Percentiles rank a stretch among this genome's conserved stretches.
These are phyloP conservation scores for Bimuria novae-zelandiae DNA, from an alignment of 2,329 filamentous ascomycete genomes.

Conservation along the genomic window DNA sequence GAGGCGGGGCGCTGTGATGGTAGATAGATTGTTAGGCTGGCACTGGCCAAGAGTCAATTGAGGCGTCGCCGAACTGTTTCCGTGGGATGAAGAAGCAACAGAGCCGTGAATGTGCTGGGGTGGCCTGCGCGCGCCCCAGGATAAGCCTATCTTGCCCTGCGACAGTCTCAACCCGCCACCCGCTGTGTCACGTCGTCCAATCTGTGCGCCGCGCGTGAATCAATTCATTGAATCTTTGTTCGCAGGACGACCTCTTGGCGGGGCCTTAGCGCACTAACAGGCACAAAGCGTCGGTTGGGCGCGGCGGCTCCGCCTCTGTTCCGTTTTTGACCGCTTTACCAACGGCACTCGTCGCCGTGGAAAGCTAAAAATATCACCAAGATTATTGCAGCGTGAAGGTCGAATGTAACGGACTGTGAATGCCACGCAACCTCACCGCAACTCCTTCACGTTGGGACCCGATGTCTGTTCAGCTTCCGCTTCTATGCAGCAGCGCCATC, in stretches of 20 bases:
- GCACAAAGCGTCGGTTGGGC: conserved; percentile 24
- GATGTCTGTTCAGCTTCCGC: background rate
- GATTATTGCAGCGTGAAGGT: background rate
- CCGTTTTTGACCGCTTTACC: conserved; percentile 43
- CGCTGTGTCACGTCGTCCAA: background rate
- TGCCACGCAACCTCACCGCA: conserved; percentile 6
- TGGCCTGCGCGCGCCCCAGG: background rate
- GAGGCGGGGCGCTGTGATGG: conserved; percentile 36
- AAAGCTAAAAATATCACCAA: conserved; percentile 34
- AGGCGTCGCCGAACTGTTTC: conserved; percentile 43
- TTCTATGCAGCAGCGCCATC: background rate
- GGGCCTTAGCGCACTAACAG: conserved; percentile 4
- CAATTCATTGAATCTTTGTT: conserved; percentile 6
- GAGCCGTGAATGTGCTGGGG: conserved; percentile 3
- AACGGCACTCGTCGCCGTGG: conserved; percentile 38
- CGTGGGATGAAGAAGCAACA: conserved; percentile 46
- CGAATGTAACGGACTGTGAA: background rate
- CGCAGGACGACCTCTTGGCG: background rate
- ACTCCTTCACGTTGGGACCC: background rate
- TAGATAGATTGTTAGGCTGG: conserved; percentile 31
- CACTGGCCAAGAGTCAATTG: conserved; percentile 31
- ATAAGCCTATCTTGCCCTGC: conserved; percentile 6
- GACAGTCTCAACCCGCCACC: conserved; percentile 10
- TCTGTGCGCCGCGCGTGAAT: background rate
- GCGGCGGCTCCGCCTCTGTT: conserved; percentile 36